Base-by-base conservation (phyloP, 1,284 basidiomycete genomes). In the Ganoderma multipileum region DNA sequence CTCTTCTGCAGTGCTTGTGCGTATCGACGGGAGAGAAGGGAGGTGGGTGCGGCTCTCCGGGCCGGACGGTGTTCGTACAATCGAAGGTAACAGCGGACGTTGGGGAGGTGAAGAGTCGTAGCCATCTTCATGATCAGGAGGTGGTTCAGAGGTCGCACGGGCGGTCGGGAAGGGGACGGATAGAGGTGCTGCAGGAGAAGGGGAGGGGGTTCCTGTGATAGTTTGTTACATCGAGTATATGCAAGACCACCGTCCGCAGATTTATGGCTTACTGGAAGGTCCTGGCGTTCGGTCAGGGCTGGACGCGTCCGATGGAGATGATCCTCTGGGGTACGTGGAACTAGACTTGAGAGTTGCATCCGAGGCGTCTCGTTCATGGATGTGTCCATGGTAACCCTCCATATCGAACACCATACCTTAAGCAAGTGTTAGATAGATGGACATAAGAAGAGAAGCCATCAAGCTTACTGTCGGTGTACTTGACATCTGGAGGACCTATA, bases 401-500 rank as follows among this genome's bases (percentile, higher is more conserved):
- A 84, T 83, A 73, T 93, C 92, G 39, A 92, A 81, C 16, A 89
- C 87, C 69, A 92, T 81, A 70, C 87, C 90, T 92, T 63, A 23
- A 14, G 18, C n/a, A 12, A 18, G 33, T 26, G 63, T 67, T 16
- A 14, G 64, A 36, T 28, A 62, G 36, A 20, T 36, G 14, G 18
- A 65, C 26, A 62, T 8, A 65, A 58, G 47, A 62, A 59, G 81
- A 73, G 81, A 79, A 70, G 85, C 69, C 33, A 12, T 7, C 59
- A 28, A 82, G 81, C 82, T 83, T 76, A 87, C 94, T 86, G 65
- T 87, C 81, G 52, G 86, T 89, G 75, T 95, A 94, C 58, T 89
- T 82, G 1, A 95, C 87, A 6, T 87, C 86, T 26, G 92, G 91
- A 57, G 85, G 84, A 68, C 89, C 84, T 11, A 83, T 82, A 33